Evolutionary conservation across 176 grass and related monocot species (phyloP).

Genomic region (Hsuehochloa calcarea): DNA sequence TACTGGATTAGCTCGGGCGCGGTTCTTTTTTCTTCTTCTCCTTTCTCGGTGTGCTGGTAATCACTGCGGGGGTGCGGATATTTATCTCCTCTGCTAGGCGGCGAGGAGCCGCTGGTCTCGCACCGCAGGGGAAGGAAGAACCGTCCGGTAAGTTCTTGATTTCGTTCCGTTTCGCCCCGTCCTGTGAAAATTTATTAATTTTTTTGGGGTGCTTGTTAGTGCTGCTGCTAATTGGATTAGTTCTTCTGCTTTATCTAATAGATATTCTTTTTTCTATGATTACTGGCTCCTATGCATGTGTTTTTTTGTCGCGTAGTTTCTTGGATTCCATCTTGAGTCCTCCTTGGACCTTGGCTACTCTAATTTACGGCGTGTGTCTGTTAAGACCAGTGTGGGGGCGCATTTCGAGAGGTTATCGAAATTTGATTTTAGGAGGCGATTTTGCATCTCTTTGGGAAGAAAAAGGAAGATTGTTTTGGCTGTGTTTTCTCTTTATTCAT

Average conservation of each 20-base stretch:
- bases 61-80: no score
- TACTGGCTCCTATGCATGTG: neutral
- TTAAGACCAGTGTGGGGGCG: neutral
- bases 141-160: slow-evolving; percentile 14
- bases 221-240: neutral
- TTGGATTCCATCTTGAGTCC: neutral
- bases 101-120: slow-evolving; percentile 23
- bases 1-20: neutral
- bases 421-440: no score
- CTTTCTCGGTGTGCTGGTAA: no score
- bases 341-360: neutral
- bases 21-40: neutral
- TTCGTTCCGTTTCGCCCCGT: neutral
- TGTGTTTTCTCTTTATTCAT: no score
- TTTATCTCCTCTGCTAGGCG: neutral
- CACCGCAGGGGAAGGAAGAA: neutral
- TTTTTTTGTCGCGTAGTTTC: neutral
- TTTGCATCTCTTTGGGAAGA: no score
- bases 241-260: neutral
- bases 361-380: neutral
- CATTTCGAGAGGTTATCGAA: no score
- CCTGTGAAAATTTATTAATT: neutral
- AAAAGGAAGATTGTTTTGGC: no score
- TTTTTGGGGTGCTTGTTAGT: neutral
- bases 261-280: neutral